These are phyloP conservation scores for Sporothrix mexicana DNA, from an alignment of 2,329 filamentous ascomycete genomes.

Conservation along the genomic window DNA sequence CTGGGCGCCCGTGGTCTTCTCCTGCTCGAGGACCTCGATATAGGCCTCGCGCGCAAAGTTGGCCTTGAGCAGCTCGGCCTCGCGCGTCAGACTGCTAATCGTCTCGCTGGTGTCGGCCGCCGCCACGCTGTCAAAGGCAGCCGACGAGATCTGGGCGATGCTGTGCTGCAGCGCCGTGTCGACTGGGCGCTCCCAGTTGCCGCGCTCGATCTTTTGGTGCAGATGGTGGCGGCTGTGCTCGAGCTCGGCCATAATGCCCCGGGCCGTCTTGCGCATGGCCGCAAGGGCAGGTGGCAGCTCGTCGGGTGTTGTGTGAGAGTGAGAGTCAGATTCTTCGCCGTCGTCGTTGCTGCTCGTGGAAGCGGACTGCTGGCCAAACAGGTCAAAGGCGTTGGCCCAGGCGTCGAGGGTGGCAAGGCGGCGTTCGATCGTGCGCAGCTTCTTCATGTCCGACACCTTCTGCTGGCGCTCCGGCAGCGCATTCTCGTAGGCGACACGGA, in stretches of 20 bases:
- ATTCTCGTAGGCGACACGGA: conserved; percentile 84
- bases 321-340: too few relatives aligned
- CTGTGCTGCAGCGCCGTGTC: conserved; percentile 89
- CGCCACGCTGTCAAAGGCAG: conserved; percentile 66
- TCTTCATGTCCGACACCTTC: conserved; percentile 78
- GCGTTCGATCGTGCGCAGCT: conserved; percentile 79
- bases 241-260: conserved; percentile 85
- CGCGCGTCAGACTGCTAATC: conserved; percentile 72
- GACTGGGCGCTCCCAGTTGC: conserved; percentile 84
- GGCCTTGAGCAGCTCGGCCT: conserved; percentile 83
- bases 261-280: conserved; percentile 83
- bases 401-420: conserved; percentile 84
- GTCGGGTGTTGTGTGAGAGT: conserved; percentile 44
- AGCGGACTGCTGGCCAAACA: conserved; percentile 61
- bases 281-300: conserved; percentile 70
- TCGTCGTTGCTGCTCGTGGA: conserved; percentile 72
- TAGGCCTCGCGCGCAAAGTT: conserved; percentile 83
- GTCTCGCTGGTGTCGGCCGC: conserved; percentile 67
- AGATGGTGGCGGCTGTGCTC: conserved; percentile 90
- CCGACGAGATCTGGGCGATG: conserved; percentile 74
- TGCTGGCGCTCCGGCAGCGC: conserved; percentile 78
- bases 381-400: conserved; percentile 92
- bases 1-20: conserved; percentile 60
- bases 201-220: conserved; percentile 79
- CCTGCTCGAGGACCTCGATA: conserved; percentile 78